A percentile compares a stretch with the other conserved stretches of the same genome.
These are phyloP conservation scores for Prunella vulgaris DNA, from an alignment of 257 asterid genomes.

Conservation along the genomic window DNA sequence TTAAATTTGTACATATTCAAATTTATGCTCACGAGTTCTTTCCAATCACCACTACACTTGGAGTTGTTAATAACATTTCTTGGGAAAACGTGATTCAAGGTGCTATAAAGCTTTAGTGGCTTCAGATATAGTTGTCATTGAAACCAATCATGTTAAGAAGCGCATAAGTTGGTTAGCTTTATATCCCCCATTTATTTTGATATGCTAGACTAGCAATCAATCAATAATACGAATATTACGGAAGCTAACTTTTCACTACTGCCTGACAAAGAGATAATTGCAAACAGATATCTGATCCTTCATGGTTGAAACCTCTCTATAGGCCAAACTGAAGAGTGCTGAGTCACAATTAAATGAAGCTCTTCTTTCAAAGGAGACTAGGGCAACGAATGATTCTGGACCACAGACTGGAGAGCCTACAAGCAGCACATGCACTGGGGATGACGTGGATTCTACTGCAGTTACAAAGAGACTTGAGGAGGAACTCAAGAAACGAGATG, in stretches of 20 bases:
- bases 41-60: background rate
- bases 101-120: background rate
- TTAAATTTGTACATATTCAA: background rate
- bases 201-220: conserved; percentile 10
- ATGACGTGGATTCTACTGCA: conserved; percentile 63
- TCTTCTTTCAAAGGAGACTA: conserved; percentile 42
- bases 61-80: background rate
- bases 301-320: conserved; percentile 23
- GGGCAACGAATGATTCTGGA: conserved; percentile 42
- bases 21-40: background rate
- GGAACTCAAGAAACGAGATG: conserved; percentile 91
- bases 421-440: conserved; percentile 38
- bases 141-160: background rate
- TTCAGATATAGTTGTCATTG: background rate
- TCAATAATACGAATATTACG: background rate
- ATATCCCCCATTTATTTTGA: background rate
- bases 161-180: conserved; percentile 14
- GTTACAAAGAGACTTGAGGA: conserved; percentile 93
- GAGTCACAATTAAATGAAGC: conserved; percentile 76
- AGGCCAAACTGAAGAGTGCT: conserved; percentile 69
- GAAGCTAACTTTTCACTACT: conserved; percentile 5
- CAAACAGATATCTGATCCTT: conserved; percentile 8
- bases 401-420: conserved; percentile 42
- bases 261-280: conserved; percentile 10
- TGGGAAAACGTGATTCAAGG: background rate